Evolutionary conservation across 352 stramenopile species (phyloP).

Genomic region (Phytophthora cactorum): DNA sequence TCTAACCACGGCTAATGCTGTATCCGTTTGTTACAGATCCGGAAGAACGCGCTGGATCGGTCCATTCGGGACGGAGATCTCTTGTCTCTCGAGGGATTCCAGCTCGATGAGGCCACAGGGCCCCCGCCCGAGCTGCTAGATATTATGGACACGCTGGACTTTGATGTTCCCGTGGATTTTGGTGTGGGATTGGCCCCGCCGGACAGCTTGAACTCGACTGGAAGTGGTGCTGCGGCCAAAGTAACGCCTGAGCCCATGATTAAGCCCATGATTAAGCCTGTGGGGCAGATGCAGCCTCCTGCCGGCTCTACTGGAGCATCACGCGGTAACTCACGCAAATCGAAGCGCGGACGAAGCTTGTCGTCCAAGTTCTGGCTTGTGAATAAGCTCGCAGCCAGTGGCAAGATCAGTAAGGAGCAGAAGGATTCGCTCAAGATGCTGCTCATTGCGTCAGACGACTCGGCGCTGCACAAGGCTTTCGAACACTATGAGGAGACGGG

Average conservation of each 20-base stretch:
- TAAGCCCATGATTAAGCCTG: constrained; percentile 40
- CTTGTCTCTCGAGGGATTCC: constrained; percentile 73
- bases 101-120: constrained; percentile 44
- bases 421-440: constrained; percentile 85
- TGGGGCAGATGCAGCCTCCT: constrained; percentile 17
- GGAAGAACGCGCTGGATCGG: constrained; percentile 71
- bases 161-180: constrained; percentile 57
- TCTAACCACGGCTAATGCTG: not conserved
- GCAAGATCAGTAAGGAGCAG: constrained; percentile 85
- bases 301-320: not conserved
- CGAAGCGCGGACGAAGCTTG: constrained; percentile 73
- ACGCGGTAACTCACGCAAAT: constrained; percentile 47
- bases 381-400: constrained; percentile 80
- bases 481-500: constrained; percentile 83
- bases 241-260: constrained; percentile 26
- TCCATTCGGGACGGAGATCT: constrained; percentile 86
- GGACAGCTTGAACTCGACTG: constrained; percentile 20
- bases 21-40: constrained; percentile 45
- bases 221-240: constrained; percentile 7
- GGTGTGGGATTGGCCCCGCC: constrained; percentile 29
- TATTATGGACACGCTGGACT: constrained; percentile 73
- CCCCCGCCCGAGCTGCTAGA: constrained; percentile 71
- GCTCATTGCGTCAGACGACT: constrained; percentile 81
- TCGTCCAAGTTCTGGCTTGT: constrained; percentile 90
- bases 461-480: constrained; percentile 71